Evolutionary conservation across 208 protist species (phyloP).

Genomic region (Herpetomonas samuelpessoai): DNA sequence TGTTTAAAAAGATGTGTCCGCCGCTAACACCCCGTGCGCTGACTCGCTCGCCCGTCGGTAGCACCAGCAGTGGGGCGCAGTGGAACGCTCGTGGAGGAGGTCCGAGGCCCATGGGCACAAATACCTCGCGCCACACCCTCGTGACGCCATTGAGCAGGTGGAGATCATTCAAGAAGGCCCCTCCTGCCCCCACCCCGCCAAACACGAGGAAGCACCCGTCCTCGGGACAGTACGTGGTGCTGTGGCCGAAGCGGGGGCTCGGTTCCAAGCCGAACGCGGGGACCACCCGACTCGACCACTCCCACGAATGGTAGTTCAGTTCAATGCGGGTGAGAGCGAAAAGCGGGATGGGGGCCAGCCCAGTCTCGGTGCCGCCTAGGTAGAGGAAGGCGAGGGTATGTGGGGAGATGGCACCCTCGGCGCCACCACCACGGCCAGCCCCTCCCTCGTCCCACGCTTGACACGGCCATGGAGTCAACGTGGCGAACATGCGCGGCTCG

Average conservation of each 20-base stretch:
- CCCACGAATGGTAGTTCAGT: constrained; percentile 28
- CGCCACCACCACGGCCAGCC: neutral
- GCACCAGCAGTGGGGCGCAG: constrained; percentile 26
- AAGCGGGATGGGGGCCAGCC: constrained; percentile 41
- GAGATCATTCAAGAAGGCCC: constrained; percentile 56
- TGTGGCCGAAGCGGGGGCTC: constrained; percentile 65
- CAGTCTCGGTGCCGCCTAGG: constrained; percentile 67
- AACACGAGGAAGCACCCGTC: constrained; percentile 51
- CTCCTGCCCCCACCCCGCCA: constrained; percentile 47
- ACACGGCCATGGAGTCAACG: constrained; percentile 50
- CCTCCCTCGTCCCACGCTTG: constrained; percentile 2
- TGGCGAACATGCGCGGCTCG: constrained; percentile 49
- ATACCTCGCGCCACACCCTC: constrained; percentile 75
- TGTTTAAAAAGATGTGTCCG: too few species aligned
- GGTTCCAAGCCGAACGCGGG: constrained; percentile 65
- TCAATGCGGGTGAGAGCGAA: constrained; percentile 45
- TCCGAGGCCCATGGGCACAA: constrained; percentile 36
- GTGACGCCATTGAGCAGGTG: constrained; percentile 57
- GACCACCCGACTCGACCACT: constrained; percentile 15
- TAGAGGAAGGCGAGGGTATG: constrained; percentile 37
- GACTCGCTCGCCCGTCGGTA: neutral
- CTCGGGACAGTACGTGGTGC: constrained; percentile 25
- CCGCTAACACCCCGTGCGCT: too few species aligned
- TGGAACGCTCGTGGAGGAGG: constrained; percentile 64
- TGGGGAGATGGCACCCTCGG: neutral